phyloP scores from a whole-genome alignment of 1,139 yeast genomes.

The Protomyces arabidopsidicola region DNA sequence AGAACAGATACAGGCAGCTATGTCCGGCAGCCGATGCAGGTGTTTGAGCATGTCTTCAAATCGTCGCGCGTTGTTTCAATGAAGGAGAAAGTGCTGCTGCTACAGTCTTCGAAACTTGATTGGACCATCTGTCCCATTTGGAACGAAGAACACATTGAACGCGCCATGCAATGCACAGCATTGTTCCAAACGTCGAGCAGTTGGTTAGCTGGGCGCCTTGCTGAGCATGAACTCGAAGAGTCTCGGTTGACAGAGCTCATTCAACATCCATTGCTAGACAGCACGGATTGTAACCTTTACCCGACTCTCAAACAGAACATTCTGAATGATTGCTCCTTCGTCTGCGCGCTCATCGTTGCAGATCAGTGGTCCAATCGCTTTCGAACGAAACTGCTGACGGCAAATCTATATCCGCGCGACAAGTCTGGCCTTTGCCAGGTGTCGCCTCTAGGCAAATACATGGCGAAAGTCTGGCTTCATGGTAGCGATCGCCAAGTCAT shows the following conservation, averaged over 20 bases:
- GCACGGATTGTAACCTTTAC: constrained; percentile 24
- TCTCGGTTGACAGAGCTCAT: background rate
- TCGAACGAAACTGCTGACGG: constrained; percentile 30
- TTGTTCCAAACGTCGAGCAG: background rate
- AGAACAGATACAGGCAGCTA: background rate
- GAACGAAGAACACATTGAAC: constrained; percentile 18
- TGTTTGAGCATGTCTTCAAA: background rate
- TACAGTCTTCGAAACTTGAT: constrained; percentile 30
- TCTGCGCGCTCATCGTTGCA: constrained; percentile 56
- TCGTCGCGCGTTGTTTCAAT: constrained; percentile 4
- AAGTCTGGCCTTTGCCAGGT: constrained; percentile 32
- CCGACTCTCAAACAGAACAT: constrained; percentile 50
- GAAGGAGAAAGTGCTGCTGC: constrained; percentile 28
- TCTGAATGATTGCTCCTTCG: constrained; percentile 71
- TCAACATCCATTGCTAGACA: background rate
- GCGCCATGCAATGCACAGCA: background rate
- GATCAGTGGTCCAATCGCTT: constrained; percentile 1
- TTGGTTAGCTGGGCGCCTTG: background rate
- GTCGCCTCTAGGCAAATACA: constrained; percentile 42
- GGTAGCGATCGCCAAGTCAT: constrained; percentile 48
- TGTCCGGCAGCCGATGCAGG: background rate
- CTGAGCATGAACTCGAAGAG: background rate
- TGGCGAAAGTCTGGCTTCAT: constrained; percentile 50
- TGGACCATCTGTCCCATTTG: constrained; percentile 31
- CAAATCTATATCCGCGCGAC: constrained; percentile 35